A percentile compares a stretch with the other conserved stretches of the same genome.
Conservation (phyloP, 2,329 filamentous ascomycete species). For the Tolypocladium endophyticum region DNA sequence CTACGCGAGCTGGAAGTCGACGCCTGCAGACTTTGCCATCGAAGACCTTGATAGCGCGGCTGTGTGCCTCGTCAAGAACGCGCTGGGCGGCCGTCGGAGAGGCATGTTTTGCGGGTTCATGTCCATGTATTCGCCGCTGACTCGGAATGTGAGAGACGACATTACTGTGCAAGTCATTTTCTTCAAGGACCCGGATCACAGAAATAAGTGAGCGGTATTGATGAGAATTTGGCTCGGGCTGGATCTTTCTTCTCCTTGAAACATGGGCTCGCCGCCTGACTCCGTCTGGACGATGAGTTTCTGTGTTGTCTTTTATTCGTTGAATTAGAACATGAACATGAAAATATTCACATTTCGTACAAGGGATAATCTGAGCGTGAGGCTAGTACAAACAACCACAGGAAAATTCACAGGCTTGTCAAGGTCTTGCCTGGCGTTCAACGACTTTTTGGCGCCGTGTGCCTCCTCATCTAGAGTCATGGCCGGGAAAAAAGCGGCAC, state of each 20-base stretch:
- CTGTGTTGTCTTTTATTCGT: too few species aligned
- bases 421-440: too few species aligned
- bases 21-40: conserved; percentile 53
- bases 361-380: too few species aligned
- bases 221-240: neutral
- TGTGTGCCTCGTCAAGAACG: conserved; percentile 72
- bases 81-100: conserved; percentile 63
- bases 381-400: too few species aligned
- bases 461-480: too few species aligned
- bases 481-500: too few species aligned
- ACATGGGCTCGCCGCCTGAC: too few species aligned
- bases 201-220: neutral
- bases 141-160: conserved; percentile 57
- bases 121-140: conserved; percentile 60
- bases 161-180: conserved; percentile 81
- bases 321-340: too few species aligned
- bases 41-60: conserved; percentile 68
- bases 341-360: too few species aligned
- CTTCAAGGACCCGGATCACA: conserved; percentile 13
- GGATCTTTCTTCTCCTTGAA: neutral
- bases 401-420: too few species aligned
- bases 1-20: conserved; percentile 13
- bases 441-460: too few species aligned
- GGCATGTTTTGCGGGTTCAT: conserved; percentile 65
- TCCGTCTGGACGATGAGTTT: too few species aligned